A percentile compares a stretch with the other conserved stretches of the same genome.
Evolutionary conservation across 352 stramenopile species (phyloP).

Genomic region (Globisporangium spiculum): DNA sequence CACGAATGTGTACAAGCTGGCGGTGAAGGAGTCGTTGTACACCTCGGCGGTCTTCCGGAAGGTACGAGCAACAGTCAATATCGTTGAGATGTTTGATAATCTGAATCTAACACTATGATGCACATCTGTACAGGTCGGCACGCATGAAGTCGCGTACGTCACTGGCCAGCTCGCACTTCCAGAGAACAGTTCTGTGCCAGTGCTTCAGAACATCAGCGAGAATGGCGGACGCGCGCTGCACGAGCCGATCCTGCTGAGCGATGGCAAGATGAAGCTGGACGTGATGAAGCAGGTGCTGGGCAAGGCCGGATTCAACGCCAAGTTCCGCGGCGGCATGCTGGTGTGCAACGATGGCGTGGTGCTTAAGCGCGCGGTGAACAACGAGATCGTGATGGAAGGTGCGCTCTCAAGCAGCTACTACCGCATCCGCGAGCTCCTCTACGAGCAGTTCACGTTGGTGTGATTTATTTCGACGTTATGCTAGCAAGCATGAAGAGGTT

Average conservation of each 20-base stretch:
- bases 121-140: conserved; percentile 49
- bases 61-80: neutral
- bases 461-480: conserved; percentile 17
- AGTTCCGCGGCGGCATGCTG: conserved; percentile 87
- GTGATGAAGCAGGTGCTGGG: conserved; percentile 88
- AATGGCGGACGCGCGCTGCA: conserved; percentile 41
- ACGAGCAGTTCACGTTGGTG: conserved; percentile 88
- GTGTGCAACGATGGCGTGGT: conserved; percentile 88
- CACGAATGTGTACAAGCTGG: conserved; percentile 89
- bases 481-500: neutral
- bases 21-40: conserved; percentile 85
- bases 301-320: conserved; percentile 86
- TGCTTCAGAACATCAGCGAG: conserved; percentile 58
- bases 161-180: conserved; percentile 63
- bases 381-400: conserved; percentile 87
- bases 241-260: conserved; percentile 80
- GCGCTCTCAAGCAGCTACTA: conserved; percentile 85
- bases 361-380: conserved; percentile 83
- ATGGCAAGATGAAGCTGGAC: conserved; percentile 89
- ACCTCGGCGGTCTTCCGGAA: conserved; percentile 82
- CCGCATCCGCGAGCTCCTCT: conserved; percentile 81
- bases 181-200: conserved; percentile 68
- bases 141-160: conserved; percentile 86
- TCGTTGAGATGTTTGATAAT: conserved; percentile 2
- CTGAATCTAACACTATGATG: conserved; percentile 1